Evolutionary conservation across 257 asterid genomes (phyloP), one percentile per base, ranked within the genome.

Genomic region (Primulina tabacum): DNA sequence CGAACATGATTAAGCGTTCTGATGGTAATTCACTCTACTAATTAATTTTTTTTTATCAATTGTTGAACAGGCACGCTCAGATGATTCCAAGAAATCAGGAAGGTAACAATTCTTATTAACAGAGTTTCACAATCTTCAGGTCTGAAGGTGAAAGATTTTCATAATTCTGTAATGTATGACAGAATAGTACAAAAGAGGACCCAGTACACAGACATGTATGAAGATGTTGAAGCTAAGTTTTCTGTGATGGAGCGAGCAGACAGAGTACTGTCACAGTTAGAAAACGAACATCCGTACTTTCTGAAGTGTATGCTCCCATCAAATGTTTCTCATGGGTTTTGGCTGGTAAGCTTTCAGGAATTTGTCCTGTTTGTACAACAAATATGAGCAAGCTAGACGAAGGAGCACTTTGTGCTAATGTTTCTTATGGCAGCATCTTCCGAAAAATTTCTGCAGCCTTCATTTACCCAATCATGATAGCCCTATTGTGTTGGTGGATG

Each of bases 251-350:
- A 90, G 80, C 76, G 86, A 78, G 95, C 95, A 2, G 89, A 76
- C 28, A 79, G 78, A 78, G 71, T 85, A 4, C 81, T 89, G 32
- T 65, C 83, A 1, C 65, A 75, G 56, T 68, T 86, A 29, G 85
- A 64, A 50, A 81, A 81, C 43, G 81, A 82, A 35, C 60, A 62
- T 32, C 99, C 97, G 21, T 76, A 69, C 80, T 87, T 90, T 75
- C 16, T 80, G 2, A 93, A 90, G 81, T 84, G 88, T 57, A 90
- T 93, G 99, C 95, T 85, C 78, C 96, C 92, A 29, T 90, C 99
- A n/a, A 93, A 89, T 65, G 99, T 93, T 53, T 71, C 87, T 60
- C 88, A 84, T 75, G 95, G 99, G 61, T 93, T 93, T 83, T 93
- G 99, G 99, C 64, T 93, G 89, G 97, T 93, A 84, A 80, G 86